phyloP scores from a whole-genome alignment of 2,329 filamentous ascomycete species.

The Cladosporium sp. region DNA sequence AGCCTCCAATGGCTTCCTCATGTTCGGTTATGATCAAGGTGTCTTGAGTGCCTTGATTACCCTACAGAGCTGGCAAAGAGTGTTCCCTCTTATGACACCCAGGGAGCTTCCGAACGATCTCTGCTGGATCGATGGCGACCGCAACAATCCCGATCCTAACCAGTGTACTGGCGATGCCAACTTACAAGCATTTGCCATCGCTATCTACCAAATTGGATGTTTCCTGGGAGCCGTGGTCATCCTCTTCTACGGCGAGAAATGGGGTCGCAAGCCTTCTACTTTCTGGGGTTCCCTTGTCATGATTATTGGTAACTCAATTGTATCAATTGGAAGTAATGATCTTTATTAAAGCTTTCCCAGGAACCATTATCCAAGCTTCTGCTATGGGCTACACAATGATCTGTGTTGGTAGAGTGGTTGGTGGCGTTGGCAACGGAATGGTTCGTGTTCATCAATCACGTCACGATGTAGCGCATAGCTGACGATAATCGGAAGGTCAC shows the following conservation, averaged over 20 bases:
- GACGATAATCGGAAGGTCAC: not conserved
- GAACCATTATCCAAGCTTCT: conserved; percentile 46
- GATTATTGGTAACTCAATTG: conserved; percentile 40
- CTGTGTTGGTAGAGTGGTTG: conserved; percentile 51
- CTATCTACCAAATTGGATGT: conserved; percentile 20
- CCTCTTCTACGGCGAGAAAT: conserved; percentile 18
- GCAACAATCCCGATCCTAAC: conserved; percentile 9
- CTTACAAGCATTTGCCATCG: conserved; percentile 43
- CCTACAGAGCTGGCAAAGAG: conserved; percentile 29
- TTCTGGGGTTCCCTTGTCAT: conserved; percentile 40
- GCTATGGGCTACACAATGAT: conserved; percentile 45
- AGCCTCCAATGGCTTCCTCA: conserved; percentile 19
- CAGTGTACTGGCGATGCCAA: conserved; percentile 33
- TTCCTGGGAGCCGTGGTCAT: conserved; percentile 18
- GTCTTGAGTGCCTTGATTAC: conserved; percentile 58
- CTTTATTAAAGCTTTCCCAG: conserved; percentile 38
- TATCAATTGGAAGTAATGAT: conserved; percentile 29
- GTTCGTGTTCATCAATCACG: conserved; percentile 38
- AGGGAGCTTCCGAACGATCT: conserved; percentile 16
- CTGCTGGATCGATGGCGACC: conserved; percentile 13
- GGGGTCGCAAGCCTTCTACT: conserved; percentile 19
- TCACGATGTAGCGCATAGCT: not conserved
- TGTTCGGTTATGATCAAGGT: conserved; percentile 29
- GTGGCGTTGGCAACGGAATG: conserved; percentile 53
- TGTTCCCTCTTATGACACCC: conserved; percentile 18